Conservation (phyloP, 2,329 filamentous ascomycete species). For the Hypoxylon sp. region DNA sequence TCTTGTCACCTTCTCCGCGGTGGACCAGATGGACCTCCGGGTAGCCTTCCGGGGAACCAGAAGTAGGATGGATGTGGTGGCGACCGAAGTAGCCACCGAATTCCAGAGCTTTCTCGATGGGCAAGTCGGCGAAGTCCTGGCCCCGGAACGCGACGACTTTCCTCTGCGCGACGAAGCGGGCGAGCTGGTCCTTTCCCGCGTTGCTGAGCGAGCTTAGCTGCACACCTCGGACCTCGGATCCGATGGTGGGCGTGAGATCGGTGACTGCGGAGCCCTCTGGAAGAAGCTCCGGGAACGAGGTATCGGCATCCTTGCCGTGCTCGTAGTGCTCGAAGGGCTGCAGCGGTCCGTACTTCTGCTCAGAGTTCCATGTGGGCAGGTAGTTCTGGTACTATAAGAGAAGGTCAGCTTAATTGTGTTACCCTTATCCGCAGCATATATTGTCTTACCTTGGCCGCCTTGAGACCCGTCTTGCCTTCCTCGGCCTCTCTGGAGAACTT, state of each 20-base stretch:
- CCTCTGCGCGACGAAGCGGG: constrained; percentile 76
- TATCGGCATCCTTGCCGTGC: constrained; percentile 78
- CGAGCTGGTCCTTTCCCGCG: constrained; percentile 78
- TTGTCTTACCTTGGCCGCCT: constrained; percentile 38
- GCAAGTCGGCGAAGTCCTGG: constrained; percentile 75
- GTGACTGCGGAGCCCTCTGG: constrained; percentile 58
- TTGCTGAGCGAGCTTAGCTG: constrained; percentile 73
- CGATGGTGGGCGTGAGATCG: constrained; percentile 76
- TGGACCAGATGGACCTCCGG: constrained; percentile 83
- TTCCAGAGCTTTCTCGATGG: constrained; percentile 73
- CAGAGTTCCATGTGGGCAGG: constrained; percentile 73
- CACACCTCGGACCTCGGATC: constrained; percentile 74
- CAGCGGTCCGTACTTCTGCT: constrained; percentile 70
- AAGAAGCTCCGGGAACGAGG: constrained; percentile 73
- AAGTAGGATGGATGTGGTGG: constrained; percentile 83
- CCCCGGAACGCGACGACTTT: constrained; percentile 82
- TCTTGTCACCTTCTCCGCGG: constrained; percentile 70
- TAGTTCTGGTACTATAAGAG: constrained; percentile 70
- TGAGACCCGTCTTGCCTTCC: constrained; percentile 42
- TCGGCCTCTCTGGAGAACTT: constrained; percentile 43
- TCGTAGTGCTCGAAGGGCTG: constrained; percentile 76
- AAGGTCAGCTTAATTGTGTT: constrained; percentile 4
- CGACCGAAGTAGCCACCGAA: constrained; percentile 80
- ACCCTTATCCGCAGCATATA: too few relatives aligned
- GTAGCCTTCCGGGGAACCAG: constrained; percentile 74